These are phyloP conservation scores for Ceratonia siliqua DNA, from an alignment of 306 rosid genomes.

Conservation along the genomic window DNA sequence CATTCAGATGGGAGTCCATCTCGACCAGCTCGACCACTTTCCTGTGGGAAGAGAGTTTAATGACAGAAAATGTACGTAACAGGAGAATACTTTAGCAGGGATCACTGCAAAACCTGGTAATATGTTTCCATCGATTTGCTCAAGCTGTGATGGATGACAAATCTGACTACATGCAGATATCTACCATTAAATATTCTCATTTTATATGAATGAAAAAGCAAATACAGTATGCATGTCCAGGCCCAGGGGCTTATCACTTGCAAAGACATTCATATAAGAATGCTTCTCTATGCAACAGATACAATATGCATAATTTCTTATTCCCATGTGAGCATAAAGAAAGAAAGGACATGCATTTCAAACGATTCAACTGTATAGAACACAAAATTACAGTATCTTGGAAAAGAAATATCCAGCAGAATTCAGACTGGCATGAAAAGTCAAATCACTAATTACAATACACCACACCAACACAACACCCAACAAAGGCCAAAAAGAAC, in stretches of 20 bases:
- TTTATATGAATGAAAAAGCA: conserved; percentile 23
- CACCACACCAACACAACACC: conserved; percentile 10
- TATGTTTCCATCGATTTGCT: conserved; percentile 98
- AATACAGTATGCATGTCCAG: conserved; percentile 27
- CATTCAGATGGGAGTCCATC: conserved; percentile 99
- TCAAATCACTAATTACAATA: not conserved
- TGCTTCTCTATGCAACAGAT: conserved; percentile 23
- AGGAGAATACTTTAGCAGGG: conserved; percentile 25
- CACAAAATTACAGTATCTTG: not conserved
- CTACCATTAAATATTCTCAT: conserved; percentile 36
- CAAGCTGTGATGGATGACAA: conserved; percentile 97
- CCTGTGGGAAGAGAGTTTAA: conserved; percentile 55
- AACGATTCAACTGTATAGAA: conserved; percentile 14
- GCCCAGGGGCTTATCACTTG: conserved; percentile 14
- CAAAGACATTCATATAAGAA: conserved; percentile 15
- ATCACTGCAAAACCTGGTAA: conserved; percentile 71
- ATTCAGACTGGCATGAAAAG: not conserved
- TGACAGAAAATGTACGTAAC: conserved; percentile 16
- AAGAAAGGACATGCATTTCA: not conserved
- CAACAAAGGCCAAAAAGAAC: conserved; percentile 1
- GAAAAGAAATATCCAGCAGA: not conserved
- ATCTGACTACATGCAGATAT: conserved; percentile 78
- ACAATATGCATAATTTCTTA: conserved; percentile 16
- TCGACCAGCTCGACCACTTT: conserved; percentile 98
- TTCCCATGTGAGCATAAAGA: conserved; percentile 11